Evolutionary conservation across 257 asterid genomes (phyloP), one percentile per base, ranked within the genome.

Genomic region (Solanum tarijense): DNA sequence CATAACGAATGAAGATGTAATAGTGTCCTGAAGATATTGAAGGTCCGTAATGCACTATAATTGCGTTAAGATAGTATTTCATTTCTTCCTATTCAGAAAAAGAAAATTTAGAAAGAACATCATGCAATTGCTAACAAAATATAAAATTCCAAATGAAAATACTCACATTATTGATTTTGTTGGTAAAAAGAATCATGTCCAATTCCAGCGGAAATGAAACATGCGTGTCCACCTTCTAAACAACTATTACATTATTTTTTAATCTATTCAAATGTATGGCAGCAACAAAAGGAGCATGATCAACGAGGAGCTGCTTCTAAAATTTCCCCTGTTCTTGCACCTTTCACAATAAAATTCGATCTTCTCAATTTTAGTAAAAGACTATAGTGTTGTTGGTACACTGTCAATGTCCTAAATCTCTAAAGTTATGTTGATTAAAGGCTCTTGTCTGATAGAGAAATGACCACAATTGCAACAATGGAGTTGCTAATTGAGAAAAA

Each of bases 21-120:
- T 94, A 96, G 90, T 95, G 99, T 84, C 98, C 98, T 72, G 95
- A 95, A 79, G 93, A 91, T 87, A 94, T 88, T 75, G 96, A 89
- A 76, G 85, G 36, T 83, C 98, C 97, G 86, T 75, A 68, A 90
- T 97, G 99, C 90, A 95, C 99, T 91, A 97, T 95, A 48, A 95
- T 89, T 5, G 99, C 98, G 91, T 92, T 92, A 23, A 97, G 94
- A 31, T 88, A 89, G 62, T 95, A 97, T 90, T 89, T 90, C 86
- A 94, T 92, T 65, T 92, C 94, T 31, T 32, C 92, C 98, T 94
- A 95, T 91, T 25, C 39, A 88, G 35, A 46, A 60, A 36, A 55
- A 27, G 36, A 3, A 32, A 78, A 27, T 20, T 35, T 27, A 36
- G 3, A 6, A 75, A 12, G 12, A 36, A 36, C 10, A 38, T 75